Conservation (phyloP, 78 protist genomes). For the Isochrysis galbana region DNA sequence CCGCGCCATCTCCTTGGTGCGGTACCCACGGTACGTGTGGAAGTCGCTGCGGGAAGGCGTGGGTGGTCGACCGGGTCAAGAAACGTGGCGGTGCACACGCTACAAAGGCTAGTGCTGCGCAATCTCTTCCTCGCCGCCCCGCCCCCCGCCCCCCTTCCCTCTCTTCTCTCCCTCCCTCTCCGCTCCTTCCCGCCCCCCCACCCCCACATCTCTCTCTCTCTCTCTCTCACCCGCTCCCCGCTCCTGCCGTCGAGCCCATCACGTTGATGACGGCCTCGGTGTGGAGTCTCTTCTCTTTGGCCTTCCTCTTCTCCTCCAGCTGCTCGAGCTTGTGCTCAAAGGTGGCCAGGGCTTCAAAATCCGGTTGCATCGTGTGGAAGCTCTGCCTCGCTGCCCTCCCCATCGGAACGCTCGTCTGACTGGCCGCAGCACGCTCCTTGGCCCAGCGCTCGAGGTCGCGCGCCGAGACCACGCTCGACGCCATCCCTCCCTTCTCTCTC, state of each 20-base stretch:
- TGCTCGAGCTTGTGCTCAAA: not conserved
- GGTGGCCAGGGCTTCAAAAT: not conserved
- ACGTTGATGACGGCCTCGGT: not conserved
- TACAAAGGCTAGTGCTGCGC: no score
- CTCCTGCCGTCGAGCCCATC: not conserved
- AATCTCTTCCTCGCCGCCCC: no score
- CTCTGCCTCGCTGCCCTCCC: not conserved
- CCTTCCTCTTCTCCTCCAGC: not conserved
- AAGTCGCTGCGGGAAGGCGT: no score
- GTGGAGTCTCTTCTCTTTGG: not conserved
- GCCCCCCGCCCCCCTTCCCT: no score
- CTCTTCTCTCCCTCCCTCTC: no score
- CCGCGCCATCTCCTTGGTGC: not conserved
- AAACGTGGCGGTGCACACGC: no score
- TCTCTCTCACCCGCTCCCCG: no score
- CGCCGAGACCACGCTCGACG: not conserved
- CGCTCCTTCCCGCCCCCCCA: no score
- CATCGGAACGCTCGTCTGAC: not conserved
- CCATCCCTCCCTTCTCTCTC: no score
- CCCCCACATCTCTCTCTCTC: no score
- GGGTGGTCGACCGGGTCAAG: no score
- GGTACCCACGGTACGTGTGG: not conserved
- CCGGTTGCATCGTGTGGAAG: not conserved
- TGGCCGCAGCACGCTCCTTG: not conserved
- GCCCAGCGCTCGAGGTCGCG: not conserved